Percentiles rank a stretch among this genome's conserved stretches.
Evolutionary conservation across 2,329 filamentous ascomycete species (phyloP).

Genomic region (Alternaria tenuissima): DNA sequence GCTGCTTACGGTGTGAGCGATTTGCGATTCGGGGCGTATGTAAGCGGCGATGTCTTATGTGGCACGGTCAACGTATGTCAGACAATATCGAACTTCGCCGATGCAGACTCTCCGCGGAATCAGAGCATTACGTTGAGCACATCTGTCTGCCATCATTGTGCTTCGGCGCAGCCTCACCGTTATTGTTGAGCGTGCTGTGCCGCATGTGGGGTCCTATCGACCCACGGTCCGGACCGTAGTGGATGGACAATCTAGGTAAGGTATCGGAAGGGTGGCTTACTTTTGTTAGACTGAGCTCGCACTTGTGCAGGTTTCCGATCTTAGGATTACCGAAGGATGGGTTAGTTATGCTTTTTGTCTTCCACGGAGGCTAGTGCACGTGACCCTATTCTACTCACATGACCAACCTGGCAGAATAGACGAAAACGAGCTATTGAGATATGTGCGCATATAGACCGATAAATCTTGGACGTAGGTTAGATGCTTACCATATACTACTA

Average conservation of each 20-base stretch:
- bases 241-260: background rate
- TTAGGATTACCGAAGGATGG: background rate
- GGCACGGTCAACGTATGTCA: slow-evolving; percentile 7
- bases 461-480: background rate
- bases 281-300: background rate
- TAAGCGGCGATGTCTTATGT: background rate
- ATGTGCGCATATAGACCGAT: background rate
- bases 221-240: slow-evolving; percentile 6
- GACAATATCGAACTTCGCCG: background rate
- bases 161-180: background rate
- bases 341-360: background rate
- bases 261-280: background rate
- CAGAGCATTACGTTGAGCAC: background rate
- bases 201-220: background rate
- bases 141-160: background rate
- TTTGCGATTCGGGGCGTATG: background rate
- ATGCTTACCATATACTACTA: background rate
- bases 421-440: background rate
- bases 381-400: background rate
- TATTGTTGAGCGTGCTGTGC: background rate
- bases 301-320: background rate
- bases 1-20: background rate
- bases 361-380: slow-evolving; percentile 6
- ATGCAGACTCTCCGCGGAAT: background rate
- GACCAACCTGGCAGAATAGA: background rate